phyloP scores from a whole-genome alignment of 1,284 basidiomycete genomes.

The Sporisorium scitamineum region DNA sequence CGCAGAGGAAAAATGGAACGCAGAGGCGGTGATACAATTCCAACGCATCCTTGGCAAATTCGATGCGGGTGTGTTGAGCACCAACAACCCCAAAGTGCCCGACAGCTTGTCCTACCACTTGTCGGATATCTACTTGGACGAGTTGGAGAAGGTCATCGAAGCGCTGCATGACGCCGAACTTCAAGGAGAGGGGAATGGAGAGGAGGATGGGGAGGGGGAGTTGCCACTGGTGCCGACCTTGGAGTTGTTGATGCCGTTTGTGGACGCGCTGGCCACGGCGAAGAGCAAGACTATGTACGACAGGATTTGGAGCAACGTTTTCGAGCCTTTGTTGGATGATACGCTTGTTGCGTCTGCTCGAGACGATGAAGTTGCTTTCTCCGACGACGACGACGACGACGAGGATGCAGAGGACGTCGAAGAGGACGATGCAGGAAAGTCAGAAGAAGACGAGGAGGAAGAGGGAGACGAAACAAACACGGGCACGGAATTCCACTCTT shows the following conservation, averaged over 20 bases:
- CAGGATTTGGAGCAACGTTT: slow-evolving; percentile 76
- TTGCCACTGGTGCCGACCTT: slow-evolving; percentile 72
- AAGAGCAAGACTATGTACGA: slow-evolving; percentile 76
- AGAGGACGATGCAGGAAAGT: too few relatives aligned
- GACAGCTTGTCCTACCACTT: slow-evolving; percentile 79
- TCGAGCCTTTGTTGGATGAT: slow-evolving; percentile 74
- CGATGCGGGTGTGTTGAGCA: slow-evolving; percentile 23
- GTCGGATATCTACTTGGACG: slow-evolving; percentile 88
- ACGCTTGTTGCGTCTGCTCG: slow-evolving; percentile 33
- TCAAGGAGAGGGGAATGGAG: too few relatives aligned
- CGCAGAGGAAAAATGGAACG: slow-evolving; percentile 79
- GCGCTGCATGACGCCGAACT: not conserved
- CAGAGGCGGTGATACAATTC: slow-evolving; percentile 55
- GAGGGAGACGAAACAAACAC: slow-evolving; percentile 32
- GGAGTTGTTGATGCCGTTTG: slow-evolving; percentile 77
- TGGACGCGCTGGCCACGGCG: slow-evolving; percentile 78
- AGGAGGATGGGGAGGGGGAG: slow-evolving; percentile 21
- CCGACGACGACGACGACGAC: slow-evolving; percentile 23
- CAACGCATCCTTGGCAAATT: slow-evolving; percentile 24
- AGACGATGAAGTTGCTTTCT: slow-evolving; percentile 4
- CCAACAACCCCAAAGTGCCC: slow-evolving; percentile 78
- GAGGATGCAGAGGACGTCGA: slow-evolving; percentile 32
- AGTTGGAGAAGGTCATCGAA: slow-evolving; percentile 80
- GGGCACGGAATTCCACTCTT: slow-evolving; percentile 41
- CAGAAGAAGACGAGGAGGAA: slow-evolving; percentile 34